These are phyloP conservation scores for Tanacetum coccineum DNA, from an alignment of 129 eudicot species.

Conservation along the genomic window DNA sequence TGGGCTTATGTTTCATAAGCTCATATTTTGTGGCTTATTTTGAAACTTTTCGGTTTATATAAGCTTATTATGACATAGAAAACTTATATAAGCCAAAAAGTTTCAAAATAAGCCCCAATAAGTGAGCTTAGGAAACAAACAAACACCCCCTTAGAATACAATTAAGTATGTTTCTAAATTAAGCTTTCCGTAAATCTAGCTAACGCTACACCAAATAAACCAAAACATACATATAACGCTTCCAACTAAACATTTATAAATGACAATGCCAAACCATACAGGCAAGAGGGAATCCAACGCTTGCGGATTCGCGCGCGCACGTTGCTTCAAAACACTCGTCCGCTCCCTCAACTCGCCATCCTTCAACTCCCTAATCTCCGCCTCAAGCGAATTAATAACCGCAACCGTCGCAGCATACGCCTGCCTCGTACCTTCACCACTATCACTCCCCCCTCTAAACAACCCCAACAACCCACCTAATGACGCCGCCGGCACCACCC, in stretches of 20 bases:
- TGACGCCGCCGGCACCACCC: slow-evolving; percentile 35
- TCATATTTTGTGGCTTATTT: too few species aligned
- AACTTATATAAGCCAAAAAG: too few species aligned
- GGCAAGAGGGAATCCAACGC: slow-evolving; percentile 74
- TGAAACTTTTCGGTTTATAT: too few species aligned
- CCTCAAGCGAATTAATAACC: slow-evolving; percentile 51
- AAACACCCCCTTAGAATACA: too few species aligned
- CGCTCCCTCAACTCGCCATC: slow-evolving; percentile 57
- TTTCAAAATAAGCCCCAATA: too few species aligned
- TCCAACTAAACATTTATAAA: background rate
- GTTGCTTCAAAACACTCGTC: slow-evolving; percentile 48
- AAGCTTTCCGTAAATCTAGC: background rate
- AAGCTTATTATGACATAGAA: too few species aligned
- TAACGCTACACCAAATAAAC: background rate
- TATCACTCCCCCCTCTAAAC: slow-evolving; percentile 51
- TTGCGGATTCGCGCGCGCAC: slow-evolving; percentile 48
- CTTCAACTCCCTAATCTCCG: slow-evolving; percentile 38
- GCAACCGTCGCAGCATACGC: slow-evolving; percentile 43
- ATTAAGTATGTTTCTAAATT: too few species aligned
- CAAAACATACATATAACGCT: slow-evolving; percentile 2
- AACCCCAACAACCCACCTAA: slow-evolving; percentile 71
- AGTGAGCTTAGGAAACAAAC: too few species aligned
- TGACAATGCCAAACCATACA: slow-evolving; percentile 18
- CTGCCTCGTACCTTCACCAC: slow-evolving; percentile 76
- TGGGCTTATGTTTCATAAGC: too few species aligned